These are phyloP conservation scores for Pseudopithomyces chartarum DNA, from an alignment of 2,329 filamentous ascomycete species.

Conservation along the genomic window DNA sequence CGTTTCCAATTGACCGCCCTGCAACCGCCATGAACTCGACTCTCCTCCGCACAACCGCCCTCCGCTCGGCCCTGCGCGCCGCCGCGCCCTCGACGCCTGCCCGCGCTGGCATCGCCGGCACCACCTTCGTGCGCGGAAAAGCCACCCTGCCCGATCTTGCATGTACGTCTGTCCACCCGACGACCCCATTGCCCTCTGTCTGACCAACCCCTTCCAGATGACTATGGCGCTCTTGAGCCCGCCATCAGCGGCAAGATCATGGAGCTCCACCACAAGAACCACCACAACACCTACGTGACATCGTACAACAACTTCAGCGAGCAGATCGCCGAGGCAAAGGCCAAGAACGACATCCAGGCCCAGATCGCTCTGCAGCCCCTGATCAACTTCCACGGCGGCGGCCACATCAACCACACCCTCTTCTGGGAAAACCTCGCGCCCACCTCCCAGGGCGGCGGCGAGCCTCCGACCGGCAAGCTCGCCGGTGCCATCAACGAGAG, in stretches of 20 bases:
- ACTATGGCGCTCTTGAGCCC: slow-evolving; percentile 93
- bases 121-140: slow-evolving; percentile 82
- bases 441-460: slow-evolving; percentile 68
- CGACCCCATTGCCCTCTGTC: neutral
- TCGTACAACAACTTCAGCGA: slow-evolving; percentile 81
- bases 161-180: slow-evolving; percentile 58
- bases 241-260: slow-evolving; percentile 88
- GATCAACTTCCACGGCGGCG: slow-evolving; percentile 70
- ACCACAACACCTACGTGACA: slow-evolving; percentile 93
- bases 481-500: slow-evolving; percentile 62
- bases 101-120: slow-evolving; percentile 69
- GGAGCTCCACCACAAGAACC: slow-evolving; percentile 93
- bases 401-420: slow-evolving; percentile 69
- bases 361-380: slow-evolving; percentile 62
- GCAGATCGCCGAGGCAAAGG: slow-evolving; percentile 66
- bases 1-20: slow-evolving; percentile 25
- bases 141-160: slow-evolving; percentile 89
- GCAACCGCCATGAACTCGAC: slow-evolving; percentile 69
- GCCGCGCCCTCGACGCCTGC: slow-evolving; percentile 63
- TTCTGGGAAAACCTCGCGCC: slow-evolving; percentile 76
- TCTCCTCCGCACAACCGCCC: slow-evolving; percentile 72
- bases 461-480: slow-evolving; percentile 64
- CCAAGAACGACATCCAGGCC: slow-evolving; percentile 58
- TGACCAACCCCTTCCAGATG: slow-evolving; percentile 62
- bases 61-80: slow-evolving; percentile 74